phyloP scores from a whole-genome alignment of 208 protist genomes.

The Herpetomonas samuelpessoai region DNA sequence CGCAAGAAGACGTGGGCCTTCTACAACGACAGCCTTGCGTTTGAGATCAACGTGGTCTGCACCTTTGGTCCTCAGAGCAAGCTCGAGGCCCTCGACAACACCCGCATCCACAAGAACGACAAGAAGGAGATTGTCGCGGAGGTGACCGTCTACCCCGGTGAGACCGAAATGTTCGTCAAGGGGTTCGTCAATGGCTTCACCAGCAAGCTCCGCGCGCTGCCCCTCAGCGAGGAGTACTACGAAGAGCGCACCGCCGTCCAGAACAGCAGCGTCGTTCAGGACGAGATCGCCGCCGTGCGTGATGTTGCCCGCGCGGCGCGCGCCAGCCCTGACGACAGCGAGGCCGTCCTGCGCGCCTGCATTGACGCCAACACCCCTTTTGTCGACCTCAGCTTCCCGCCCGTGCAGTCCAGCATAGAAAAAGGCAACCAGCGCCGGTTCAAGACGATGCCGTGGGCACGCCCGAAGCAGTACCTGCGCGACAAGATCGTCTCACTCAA shows the following conservation, averaged over 20 bases:
- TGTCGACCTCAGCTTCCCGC: conserved; percentile 79
- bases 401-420: conserved; percentile 49
- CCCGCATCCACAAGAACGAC: conserved; percentile 27
- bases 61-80: conserved; percentile 79
- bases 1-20: conserved; percentile 80
- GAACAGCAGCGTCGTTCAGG: conserved; percentile 29
- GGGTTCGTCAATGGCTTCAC: conserved; percentile 84
- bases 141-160: conserved; percentile 67
- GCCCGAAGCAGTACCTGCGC: conserved; percentile 59
- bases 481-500: not conserved
- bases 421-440: conserved; percentile 30
- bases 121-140: conserved; percentile 55
- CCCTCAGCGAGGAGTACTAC: conserved; percentile 72
- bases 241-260: conserved; percentile 32
- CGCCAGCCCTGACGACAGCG: conserved; percentile 34
- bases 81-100: conserved; percentile 72
- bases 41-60: conserved; percentile 69
- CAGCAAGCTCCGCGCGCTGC: conserved; percentile 66
- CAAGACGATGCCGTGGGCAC: conserved; percentile 67
- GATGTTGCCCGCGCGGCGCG: conserved; percentile 15
- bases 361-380: conserved; percentile 56
- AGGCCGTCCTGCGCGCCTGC: conserved; percentile 46
- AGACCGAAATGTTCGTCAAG: conserved; percentile 79
- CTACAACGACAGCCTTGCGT: conserved; percentile 84
- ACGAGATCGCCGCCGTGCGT: conserved; percentile 54